These are phyloP conservation scores for Jamesozyma hellenica DNA, from an alignment of 805 yeast species.

Conservation along the genomic window DNA sequence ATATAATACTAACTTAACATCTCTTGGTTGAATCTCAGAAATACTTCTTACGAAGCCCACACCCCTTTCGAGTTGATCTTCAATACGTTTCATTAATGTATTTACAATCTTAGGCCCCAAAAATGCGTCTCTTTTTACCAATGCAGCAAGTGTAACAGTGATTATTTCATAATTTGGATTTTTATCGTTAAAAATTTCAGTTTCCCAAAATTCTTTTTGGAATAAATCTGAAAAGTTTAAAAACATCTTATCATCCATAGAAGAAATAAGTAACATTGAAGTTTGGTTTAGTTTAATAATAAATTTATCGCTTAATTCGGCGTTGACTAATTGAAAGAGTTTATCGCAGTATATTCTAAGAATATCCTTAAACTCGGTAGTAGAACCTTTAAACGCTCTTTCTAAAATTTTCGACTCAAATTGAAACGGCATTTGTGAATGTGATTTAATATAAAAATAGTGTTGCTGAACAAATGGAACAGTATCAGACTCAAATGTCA, in stretches of 20 bases:
- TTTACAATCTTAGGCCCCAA: slow-evolving; percentile 21
- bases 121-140: slow-evolving; percentile 47
- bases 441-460: slow-evolving; percentile 37
- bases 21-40: slow-evolving; percentile 62
- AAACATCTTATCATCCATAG: slow-evolving; percentile 50
- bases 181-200: slow-evolving; percentile 48
- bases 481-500: slow-evolving; percentile 33
- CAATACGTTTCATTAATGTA: slow-evolving; percentile 35
- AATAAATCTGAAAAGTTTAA: slow-evolving; percentile 33
- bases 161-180: slow-evolving; percentile 53
- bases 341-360: slow-evolving; percentile 47
- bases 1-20: slow-evolving; percentile 64
- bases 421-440: slow-evolving; percentile 25
- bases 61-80: slow-evolving; percentile 60
- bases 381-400: slow-evolving; percentile 59
- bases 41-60: slow-evolving; percentile 71
- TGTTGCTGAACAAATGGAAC: slow-evolving; percentile 58
- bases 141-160: slow-evolving; percentile 62
- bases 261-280: slow-evolving; percentile 43
- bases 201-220: slow-evolving; percentile 34
- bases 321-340: slow-evolving; percentile 53
- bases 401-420: slow-evolving; percentile 39
- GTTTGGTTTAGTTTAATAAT: slow-evolving; percentile 35
- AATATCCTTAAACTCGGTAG: slow-evolving; percentile 57
- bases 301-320: slow-evolving; percentile 31